Conservation (phyloP, 495 filamentous ascomycete genomes). For the Aspergillus sclerotiicarbonarius region DNA sequence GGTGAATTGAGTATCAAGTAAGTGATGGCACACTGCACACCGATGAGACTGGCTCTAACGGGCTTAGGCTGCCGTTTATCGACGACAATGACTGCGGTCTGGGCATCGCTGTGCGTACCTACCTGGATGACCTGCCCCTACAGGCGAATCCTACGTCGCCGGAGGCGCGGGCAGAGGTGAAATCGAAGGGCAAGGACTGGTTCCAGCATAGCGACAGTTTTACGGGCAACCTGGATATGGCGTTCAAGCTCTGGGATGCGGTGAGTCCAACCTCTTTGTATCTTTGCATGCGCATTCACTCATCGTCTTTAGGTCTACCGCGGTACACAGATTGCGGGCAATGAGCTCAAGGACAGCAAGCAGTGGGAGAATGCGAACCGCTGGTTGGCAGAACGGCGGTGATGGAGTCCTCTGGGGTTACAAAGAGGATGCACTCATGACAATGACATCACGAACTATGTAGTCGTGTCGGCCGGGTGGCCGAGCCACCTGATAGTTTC, state of each 20-base stretch:
- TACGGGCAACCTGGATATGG: conserved; percentile 70
- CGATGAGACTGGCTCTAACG: conserved; percentile 27
- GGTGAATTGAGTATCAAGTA: conserved; percentile 70
- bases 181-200: conserved; percentile 61
- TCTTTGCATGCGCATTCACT: not conserved
- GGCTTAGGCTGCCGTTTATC: conserved; percentile 76
- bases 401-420: conserved; percentile 11
- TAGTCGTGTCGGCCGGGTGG: not conserved
- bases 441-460: conserved; percentile 2
- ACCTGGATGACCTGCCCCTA: conserved; percentile 78
- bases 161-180: conserved; percentile 60
- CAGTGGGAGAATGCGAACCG: conserved; percentile 64
- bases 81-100: conserved; percentile 78
- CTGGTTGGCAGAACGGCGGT: conserved; percentile 58
- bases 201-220: conserved; percentile 79
- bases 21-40: conserved; percentile 23
- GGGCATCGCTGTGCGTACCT: conserved; percentile 88
- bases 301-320: conserved; percentile 50
- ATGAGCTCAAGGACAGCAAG: conserved; percentile 60
- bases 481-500: not conserved
- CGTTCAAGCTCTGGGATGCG: conserved; percentile 81
- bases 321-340: conserved; percentile 64
- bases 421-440: not conserved
- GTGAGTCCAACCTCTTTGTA: conserved; percentile 41
- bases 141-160: conserved; percentile 53